Evolutionary conservation across 352 stramenopile species (phyloP), one percentile per base, ranked within the genome.

Genomic region (Globisporangium camurandrum): DNA sequence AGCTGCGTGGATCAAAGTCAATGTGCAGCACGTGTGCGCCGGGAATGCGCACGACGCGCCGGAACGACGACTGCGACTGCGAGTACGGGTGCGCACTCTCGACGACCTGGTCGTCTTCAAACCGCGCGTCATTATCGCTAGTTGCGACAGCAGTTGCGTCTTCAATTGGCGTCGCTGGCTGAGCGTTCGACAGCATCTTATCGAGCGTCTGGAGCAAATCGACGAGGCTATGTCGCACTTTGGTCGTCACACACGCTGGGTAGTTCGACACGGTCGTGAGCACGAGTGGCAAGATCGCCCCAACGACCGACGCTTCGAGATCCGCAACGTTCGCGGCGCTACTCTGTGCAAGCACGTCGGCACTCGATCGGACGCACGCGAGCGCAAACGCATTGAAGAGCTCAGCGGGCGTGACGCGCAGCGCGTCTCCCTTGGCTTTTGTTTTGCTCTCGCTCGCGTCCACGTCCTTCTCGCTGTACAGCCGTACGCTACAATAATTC

Each of bases 61-160:
- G 71, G 54, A 86, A 72, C 16, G 75, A 63, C 33, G 75, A 64
- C 44, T 87, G 72, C 11, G 52, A 69, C 40, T 75, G 61, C 30
- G 56, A 80, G 61, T 88, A 91, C 26, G 79, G 79, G 55, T 91
- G 79, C 2, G 64, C 38, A 27, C 67, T 86, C 54, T 91, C 76
- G 16, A 88, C 62, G 12, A 82, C 54, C 52, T 71, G 71, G 22
- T 69, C 49, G 3, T 61, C 62, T 46, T 59, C 62, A 22, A 75
- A 79, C n/a, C 66, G 72, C 11, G 59, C 44, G 22, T 58, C 50
- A 12, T 34, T 34, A 12, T 34, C 30, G 30, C 14, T 12, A 34
- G 2, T 34, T 1, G 2, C 30, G 9, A 12, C 30, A 16, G 30
- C 30, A 39, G 51, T 45, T 27, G 42, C 46, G 31, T 49, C 38